These are phyloP conservation scores for Geoglossum cookeanum DNA, from an alignment of 2,329 filamentous ascomycete genomes.

Conservation along the genomic window DNA sequence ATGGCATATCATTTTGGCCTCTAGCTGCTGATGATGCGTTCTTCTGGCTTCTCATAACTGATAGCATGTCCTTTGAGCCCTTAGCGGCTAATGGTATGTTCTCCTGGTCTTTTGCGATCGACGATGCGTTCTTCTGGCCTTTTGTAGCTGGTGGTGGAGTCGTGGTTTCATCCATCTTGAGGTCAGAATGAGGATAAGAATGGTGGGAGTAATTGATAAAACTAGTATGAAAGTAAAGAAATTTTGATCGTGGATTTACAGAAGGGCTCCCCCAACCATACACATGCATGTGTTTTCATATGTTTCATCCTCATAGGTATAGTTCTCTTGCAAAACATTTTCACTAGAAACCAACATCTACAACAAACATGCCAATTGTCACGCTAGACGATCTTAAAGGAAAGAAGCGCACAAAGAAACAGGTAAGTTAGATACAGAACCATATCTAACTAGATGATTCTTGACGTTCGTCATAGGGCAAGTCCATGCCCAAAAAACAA, in stretches of 20 bases:
- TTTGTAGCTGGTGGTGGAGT: background rate
- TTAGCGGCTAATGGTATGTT: background rate
- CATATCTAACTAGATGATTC: background rate
- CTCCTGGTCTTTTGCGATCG: background rate
- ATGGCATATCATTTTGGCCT: background rate
- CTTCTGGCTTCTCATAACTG: background rate
- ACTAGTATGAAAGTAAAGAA: background rate
- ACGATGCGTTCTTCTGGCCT: background rate
- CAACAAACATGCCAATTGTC: background rate
- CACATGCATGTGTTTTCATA: background rate
- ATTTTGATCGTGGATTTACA: background rate
- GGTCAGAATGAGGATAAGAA: background rate
- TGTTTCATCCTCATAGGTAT: background rate
- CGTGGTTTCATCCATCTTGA: background rate
- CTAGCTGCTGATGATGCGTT: background rate
- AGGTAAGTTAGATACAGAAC: background rate
- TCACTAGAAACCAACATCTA: background rate
- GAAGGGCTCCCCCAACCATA: background rate
- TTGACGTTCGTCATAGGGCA: background rate
- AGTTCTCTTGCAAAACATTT: background rate
- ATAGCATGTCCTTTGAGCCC: background rate
- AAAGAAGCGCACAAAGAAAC: background rate
- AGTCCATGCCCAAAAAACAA: background rate
- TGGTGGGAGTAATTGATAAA: background rate
- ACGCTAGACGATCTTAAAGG: background rate